A percentile compares a stretch with the other conserved stretches of the same genome.
These are phyloP conservation scores for Warburgia ugandensis DNA, from an alignment of 164 flowering plant genomes.

Conservation along the genomic window DNA sequence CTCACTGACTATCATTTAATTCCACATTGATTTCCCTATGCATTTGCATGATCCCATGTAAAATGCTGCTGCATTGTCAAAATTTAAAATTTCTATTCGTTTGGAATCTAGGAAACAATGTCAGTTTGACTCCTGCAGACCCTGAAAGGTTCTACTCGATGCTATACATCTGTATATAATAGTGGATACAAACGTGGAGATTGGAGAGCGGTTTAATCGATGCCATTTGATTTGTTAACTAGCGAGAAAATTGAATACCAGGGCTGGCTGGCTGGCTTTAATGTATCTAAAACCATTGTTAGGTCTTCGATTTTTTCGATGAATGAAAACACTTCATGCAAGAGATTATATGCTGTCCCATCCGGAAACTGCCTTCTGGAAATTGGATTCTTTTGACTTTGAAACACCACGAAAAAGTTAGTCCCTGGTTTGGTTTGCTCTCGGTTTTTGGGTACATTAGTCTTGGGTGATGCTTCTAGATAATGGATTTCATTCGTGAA, in stretches of 20 bases:
- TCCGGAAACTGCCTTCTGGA: slow-evolving; percentile 1
- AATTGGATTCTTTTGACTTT: slow-evolving; percentile 2
- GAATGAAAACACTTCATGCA: too few relatives aligned
- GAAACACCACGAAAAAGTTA: neutral
- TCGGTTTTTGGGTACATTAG: neutral
- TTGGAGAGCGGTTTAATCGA: neutral
- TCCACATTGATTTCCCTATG: neutral
- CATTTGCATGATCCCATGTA: neutral
- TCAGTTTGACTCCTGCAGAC: neutral
- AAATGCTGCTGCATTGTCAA: slow-evolving; percentile 1
- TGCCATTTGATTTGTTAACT: too few relatives aligned
- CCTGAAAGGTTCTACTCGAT: too few relatives aligned
- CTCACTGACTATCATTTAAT: neutral
- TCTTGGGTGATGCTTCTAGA: neutral
- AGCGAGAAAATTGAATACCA: too few relatives aligned
- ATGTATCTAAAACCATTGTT: too few relatives aligned
- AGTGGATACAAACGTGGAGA: neutral
- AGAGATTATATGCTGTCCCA: neutral
- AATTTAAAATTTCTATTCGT: neutral
- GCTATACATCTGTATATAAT: neutral
- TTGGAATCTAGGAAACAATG: slow-evolving; percentile 4
- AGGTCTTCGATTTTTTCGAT: too few relatives aligned
- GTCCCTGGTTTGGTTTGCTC: neutral
- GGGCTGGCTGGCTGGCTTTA: too few relatives aligned
- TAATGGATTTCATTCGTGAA: too few relatives aligned